Base-by-base conservation (phyloP, 129 eudicot genomes). In the Sambucus nigra region DNA sequence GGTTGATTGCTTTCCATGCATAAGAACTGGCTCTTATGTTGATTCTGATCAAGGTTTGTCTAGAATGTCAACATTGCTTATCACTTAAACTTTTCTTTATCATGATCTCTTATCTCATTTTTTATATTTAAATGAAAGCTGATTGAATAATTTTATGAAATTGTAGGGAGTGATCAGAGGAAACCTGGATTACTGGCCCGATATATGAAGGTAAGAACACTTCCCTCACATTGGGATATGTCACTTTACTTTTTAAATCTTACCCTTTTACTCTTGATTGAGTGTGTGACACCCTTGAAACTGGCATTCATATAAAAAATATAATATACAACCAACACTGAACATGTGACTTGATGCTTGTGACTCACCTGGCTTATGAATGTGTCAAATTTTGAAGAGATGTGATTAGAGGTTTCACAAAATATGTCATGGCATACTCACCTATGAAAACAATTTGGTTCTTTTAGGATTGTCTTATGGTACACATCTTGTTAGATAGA, bases 1-100 rank as follows among this genome's bases (percentile, higher is more conserved):
- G 60, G 51, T 92, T 53, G 99, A 92, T 67, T 92, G 99, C 64
- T 69, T 86, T 69, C 99, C 99, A n/a, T 92, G 91, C 69, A 49
- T 92, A 51, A 92, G 67, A 72, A 15, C 35, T 51, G 74, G 73
- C 33, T 75, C 94, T 5, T 67, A 35, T 71, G 71, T 55, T 31
- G 85, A 86, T 63, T 55, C 77, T 47, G 79, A 92, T 23, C 65
- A 77, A 74, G 99, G 99, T 42, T 38, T 47, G 53, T 55, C 18
- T 47, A 35, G n/a, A 55, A 29, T 11, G 32, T 22, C 55, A 22
- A 59, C 18, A 48, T 72, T 29, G 35, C 33, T 41, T 38, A 26
- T 31, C n/a, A n/a, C n/a, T n/a, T n/a, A n/a, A n/a, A 46, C 59
- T 47, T 23, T 21, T 45, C 12, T 23, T 5, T 23, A 11, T 42